A percentile compares a stretch with the other conserved stretches of the same genome.
Conservation (phyloP, 1,139 yeast genomes). For the Chernovozyma aurita region DNA sequence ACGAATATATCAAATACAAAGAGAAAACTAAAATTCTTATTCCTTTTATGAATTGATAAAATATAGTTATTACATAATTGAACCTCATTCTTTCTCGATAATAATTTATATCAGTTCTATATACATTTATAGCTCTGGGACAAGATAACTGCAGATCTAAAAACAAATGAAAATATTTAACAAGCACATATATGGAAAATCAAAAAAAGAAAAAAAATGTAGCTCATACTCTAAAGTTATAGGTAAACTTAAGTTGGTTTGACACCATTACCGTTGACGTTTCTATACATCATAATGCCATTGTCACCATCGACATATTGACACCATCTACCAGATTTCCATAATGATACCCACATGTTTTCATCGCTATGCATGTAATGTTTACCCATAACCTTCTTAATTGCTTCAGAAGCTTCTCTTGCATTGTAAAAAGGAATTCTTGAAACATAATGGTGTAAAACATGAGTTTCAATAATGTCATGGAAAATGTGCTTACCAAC, state of each 20-base stretch:
- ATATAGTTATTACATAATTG: too few species aligned
- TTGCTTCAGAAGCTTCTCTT: constrained; percentile 55
- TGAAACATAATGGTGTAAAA: constrained; percentile 57
- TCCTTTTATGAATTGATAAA: constrained; percentile 45
- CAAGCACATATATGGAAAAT: too few species aligned
- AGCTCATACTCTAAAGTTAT: background rate
- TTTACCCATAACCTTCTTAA: constrained; percentile 56
- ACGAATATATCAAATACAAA: constrained; percentile 53
- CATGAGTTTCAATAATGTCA: constrained; percentile 63
- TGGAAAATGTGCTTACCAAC: constrained; percentile 56
- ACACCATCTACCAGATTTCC: constrained; percentile 54
- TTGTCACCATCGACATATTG: constrained; percentile 59
- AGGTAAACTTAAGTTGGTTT: constrained; percentile 10
- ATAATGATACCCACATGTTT: constrained; percentile 54
- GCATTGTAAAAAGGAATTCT: constrained; percentile 63
- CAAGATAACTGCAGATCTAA: background rate
- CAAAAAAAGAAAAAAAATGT: background rate
- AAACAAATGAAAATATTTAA: too few species aligned
- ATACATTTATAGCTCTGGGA: background rate
- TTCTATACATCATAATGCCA: constrained; percentile 60
- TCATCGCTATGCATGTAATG: constrained; percentile 51
- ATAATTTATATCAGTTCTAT: background rate
- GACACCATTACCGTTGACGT: constrained; percentile 46
- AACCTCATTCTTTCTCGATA: too few species aligned
- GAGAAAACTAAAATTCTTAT: constrained; percentile 51